Conservation (phyloP, 2,329 filamentous ascomycete genomes). For the Fusarium sp. region DNA sequence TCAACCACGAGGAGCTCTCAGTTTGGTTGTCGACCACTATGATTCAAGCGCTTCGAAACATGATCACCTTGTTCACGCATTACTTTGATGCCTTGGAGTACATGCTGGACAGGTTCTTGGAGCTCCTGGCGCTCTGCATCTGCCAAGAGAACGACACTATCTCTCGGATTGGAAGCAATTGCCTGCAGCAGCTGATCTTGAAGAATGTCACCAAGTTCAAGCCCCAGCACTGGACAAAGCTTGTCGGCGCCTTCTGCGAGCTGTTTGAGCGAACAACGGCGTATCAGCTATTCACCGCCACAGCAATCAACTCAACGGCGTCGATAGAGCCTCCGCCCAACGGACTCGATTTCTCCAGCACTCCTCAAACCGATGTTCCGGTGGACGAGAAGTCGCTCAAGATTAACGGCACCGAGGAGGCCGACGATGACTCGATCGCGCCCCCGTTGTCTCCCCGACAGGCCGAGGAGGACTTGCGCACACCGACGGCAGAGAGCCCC, state of each 20-base stretch:
- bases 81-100: conserved; percentile 97
- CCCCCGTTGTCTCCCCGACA: conserved; percentile 44
- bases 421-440: conserved; percentile 51
- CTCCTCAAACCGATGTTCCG: conserved; percentile 52
- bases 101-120: conserved; percentile 97
- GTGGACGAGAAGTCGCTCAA: conserved; percentile 69
- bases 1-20: conserved; percentile 95
- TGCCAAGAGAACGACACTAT: conserved; percentile 99
- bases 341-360: conserved; percentile 62
- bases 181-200: conserved; percentile 93
- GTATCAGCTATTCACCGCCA: conserved; percentile 93
- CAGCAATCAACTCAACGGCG: conserved; percentile 66
- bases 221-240: conserved; percentile 89
- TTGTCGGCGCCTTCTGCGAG: conserved; percentile 95
- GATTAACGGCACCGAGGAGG: conserved; percentile 67
- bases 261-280: conserved; percentile 95
- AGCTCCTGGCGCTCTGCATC: conserved; percentile 94
- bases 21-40: conserved; percentile 99
- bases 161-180: conserved; percentile 97
- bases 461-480: conserved; percentile 51
- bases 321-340: conserved; percentile 65
- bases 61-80: conserved; percentile 98
- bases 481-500: conserved; percentile 48
- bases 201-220: conserved; percentile 96
- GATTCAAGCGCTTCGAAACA: conserved; percentile 97